A percentile compares a stretch with the other conserved stretches of the same genome.
phyloP scores from a whole-genome alignment of 73 alveolate genomes.

The Chromera velia region DNA sequence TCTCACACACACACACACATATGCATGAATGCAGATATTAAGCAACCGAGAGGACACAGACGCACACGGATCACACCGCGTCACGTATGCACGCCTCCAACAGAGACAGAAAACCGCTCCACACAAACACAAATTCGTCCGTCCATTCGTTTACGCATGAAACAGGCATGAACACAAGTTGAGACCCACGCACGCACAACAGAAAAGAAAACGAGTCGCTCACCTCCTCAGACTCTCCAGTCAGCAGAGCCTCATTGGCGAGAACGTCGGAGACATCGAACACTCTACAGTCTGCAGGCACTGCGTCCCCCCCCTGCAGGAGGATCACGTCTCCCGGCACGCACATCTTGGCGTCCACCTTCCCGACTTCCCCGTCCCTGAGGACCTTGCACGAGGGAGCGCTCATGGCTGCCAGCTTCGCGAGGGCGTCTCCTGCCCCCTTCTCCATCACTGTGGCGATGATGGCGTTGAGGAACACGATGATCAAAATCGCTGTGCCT shows the following conservation, averaged over 20 bases:
- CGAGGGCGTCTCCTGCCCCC: neutral
- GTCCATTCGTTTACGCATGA: neutral
- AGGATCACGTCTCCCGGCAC: neutral
- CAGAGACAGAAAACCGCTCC: no score
- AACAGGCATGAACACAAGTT: neutral
- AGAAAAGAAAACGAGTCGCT: no score
- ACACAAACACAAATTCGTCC: neutral
- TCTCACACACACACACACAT: neutral
- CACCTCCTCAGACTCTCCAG: neutral
- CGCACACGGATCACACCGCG: no score
- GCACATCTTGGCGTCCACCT: neutral
- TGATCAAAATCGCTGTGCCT: neutral
- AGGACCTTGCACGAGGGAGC: conserved; percentile 1
- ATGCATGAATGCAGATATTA: neutral
- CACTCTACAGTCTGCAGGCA: neutral
- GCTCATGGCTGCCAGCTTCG: neutral
- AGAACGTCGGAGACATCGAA: neutral
- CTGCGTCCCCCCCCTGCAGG: neutral
- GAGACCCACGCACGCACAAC: no score
- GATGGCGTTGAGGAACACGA: neutral
- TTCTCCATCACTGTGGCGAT: neutral
- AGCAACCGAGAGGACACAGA: no score
- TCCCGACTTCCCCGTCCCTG: neutral
- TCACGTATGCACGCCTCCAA: no score
- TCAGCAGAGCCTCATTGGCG: conserved; percentile 1